phyloP scores from a whole-genome alignment of 352 stramenopile species.

The Globisporangium splendens region DNA sequence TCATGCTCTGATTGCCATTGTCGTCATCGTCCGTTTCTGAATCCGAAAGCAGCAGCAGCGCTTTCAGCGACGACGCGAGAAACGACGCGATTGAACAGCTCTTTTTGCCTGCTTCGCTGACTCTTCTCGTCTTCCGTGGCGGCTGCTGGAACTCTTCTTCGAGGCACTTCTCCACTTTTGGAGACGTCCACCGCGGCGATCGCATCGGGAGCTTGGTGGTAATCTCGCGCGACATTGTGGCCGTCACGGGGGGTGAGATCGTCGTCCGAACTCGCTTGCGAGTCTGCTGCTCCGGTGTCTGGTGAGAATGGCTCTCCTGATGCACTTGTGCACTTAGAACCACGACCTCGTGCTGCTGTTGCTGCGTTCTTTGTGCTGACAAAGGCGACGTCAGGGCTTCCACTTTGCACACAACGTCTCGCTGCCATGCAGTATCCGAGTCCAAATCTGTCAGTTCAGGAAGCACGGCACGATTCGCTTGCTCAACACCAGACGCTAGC shows the following conservation, averaged over 20 bases:
- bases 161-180: constrained; percentile 8
- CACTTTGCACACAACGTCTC: constrained; percentile 4
- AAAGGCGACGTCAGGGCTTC: constrained; percentile 7
- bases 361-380: background rate
- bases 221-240: background rate
- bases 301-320: constrained; percentile 1
- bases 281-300: constrained; percentile 5
- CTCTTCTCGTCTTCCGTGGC: constrained; percentile 8
- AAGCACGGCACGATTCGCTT: background rate
- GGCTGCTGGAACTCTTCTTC: constrained; percentile 8
- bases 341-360: background rate
- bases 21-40: background rate
- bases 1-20: background rate
- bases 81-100: constrained; percentile 1
- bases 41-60: constrained; percentile 3
- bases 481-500: background rate
- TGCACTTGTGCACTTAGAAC: background rate
- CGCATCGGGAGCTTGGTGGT: background rate
- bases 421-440: background rate
- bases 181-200: constrained; percentile 9
- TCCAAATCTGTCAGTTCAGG: background rate
- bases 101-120: constrained; percentile 6
- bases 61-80: constrained; percentile 1
- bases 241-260: constrained; percentile 9
- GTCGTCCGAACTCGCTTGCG: constrained; percentile 14